phyloP scores from a whole-genome alignment of 208 protist species.

The Acanthamoeba lenticulata region DNA sequence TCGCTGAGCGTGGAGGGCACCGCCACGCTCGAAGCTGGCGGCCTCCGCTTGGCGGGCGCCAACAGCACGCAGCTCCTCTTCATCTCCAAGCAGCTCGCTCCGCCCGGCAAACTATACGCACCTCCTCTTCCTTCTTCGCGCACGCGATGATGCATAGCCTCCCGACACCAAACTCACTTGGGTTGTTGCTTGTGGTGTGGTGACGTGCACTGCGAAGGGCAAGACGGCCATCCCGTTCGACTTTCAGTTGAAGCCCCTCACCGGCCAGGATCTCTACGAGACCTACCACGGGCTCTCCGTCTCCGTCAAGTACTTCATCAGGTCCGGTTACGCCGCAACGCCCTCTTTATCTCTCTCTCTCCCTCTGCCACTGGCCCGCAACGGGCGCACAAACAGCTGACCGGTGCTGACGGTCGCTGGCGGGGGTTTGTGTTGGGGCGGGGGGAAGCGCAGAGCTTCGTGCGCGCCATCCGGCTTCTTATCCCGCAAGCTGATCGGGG shows the following conservation, averaged over 20 bases:
- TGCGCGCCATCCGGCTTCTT: background rate
- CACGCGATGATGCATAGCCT: background rate
- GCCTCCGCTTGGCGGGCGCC: background rate
- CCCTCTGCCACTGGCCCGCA: too few species aligned
- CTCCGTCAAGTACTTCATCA: background rate
- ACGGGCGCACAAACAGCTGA: too few species aligned
- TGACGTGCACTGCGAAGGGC: background rate
- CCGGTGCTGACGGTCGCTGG: too few species aligned
- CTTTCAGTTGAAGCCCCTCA: background rate
- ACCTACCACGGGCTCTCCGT: background rate
- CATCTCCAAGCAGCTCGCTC: background rate
- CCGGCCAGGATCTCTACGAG: constrained; percentile 20
- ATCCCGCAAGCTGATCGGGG: background rate
- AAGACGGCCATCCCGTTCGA: constrained; percentile 2
- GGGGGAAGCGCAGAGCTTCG: background rate
- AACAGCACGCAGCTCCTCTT: background rate
- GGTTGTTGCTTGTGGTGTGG: background rate
- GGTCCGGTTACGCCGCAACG: background rate
- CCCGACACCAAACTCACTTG: background rate
- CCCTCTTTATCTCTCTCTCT: too few species aligned
- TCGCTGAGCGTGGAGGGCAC: background rate
- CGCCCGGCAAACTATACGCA: constrained; percentile 1
- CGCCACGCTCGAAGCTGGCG: background rate
- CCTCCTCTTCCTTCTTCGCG: background rate
- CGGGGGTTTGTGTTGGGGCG: too few species aligned